Evolutionary conservation across 106 monocot genomes (phyloP).

Genomic region (Gastrodia elata): DNA sequence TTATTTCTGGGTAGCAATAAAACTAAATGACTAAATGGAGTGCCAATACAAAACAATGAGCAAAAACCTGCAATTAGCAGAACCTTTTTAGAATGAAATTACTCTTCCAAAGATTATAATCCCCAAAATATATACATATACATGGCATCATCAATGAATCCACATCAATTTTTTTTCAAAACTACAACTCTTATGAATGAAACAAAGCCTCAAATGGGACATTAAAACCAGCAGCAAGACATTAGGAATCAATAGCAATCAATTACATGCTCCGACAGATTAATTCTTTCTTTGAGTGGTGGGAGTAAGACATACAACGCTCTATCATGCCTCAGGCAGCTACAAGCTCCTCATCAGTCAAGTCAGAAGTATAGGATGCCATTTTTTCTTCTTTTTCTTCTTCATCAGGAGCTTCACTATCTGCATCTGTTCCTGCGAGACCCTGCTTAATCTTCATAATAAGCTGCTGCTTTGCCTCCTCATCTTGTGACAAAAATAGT

Average conservation of each 20-base stretch:
- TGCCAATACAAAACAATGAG: background rate
- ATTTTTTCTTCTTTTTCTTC: slow-evolving; percentile 18
- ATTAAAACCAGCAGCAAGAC: background rate
- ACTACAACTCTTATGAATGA: background rate
- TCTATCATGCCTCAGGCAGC: slow-evolving; percentile 18
- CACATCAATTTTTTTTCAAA: background rate
- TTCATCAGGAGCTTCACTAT: slow-evolving; percentile 21
- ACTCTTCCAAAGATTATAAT: background rate
- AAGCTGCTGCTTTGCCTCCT: slow-evolving; percentile 39
- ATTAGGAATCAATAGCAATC: background rate
- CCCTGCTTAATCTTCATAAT: slow-evolving; percentile 45
- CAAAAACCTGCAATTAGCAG: background rate
- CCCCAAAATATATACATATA: background rate
- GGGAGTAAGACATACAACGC: background rate
- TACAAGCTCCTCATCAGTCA: slow-evolving; percentile 40
- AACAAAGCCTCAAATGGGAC: background rate
- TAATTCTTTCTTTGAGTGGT: background rate
- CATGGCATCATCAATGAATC: background rate
- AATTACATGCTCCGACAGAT: no score
- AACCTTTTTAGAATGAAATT: background rate
- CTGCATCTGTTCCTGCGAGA: slow-evolving; percentile 14
- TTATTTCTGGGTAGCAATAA: no score
- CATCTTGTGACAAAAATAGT: slow-evolving; percentile 41
- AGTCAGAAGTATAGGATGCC: slow-evolving; percentile 15
- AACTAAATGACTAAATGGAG: no score